Percentiles rank a stretch among this genome's conserved stretches.
Evolutionary conservation across 2,329 filamentous ascomycete species (phyloP).

Genomic region (Pseudocercospora eumusae): DNA sequence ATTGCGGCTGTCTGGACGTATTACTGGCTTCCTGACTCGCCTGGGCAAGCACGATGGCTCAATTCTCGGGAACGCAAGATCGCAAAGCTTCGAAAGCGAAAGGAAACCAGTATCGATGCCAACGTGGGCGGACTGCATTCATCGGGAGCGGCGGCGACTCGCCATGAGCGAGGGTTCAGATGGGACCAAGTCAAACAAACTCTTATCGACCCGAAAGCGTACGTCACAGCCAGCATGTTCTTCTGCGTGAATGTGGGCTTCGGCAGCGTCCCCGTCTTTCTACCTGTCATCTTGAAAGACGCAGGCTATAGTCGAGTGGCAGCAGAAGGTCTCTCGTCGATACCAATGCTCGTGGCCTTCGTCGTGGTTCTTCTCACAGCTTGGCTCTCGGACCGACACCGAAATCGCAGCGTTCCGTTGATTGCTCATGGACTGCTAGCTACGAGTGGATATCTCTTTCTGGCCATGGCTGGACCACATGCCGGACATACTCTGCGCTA

Average conservation of each 20-base stretch:
- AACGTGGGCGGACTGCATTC: not conserved
- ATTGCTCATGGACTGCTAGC: constrained; percentile 70
- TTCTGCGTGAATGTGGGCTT: constrained; percentile 88
- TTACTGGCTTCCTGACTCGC: constrained; percentile 74
- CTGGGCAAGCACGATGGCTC: constrained; percentile 51
- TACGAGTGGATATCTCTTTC: constrained; percentile 49
- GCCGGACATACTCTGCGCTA: constrained; percentile 58
- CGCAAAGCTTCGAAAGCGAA: constrained; percentile 66
- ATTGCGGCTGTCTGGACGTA: constrained; percentile 73
- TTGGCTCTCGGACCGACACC: constrained; percentile 67
- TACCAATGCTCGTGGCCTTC: constrained; percentile 79
- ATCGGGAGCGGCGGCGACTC: constrained; percentile 21
- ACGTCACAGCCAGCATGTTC: constrained; percentile 78
- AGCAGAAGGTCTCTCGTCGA: constrained; percentile 77
- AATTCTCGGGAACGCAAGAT: constrained; percentile 58
- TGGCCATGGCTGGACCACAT: constrained; percentile 47
- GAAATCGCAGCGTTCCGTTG: constrained; percentile 65
- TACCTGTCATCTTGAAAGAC: constrained; percentile 61
- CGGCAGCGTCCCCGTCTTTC: constrained; percentile 81
- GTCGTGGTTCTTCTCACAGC: constrained; percentile 70
- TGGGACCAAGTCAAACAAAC: constrained; percentile 60
- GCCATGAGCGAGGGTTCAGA: constrained; percentile 41
- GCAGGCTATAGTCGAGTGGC: constrained; percentile 70
- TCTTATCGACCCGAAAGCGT: constrained; percentile 67
- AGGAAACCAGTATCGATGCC: constrained; percentile 39